Conservation (phyloP, 345 rosid genomes). For the Eucalyptus sp. region DNA sequence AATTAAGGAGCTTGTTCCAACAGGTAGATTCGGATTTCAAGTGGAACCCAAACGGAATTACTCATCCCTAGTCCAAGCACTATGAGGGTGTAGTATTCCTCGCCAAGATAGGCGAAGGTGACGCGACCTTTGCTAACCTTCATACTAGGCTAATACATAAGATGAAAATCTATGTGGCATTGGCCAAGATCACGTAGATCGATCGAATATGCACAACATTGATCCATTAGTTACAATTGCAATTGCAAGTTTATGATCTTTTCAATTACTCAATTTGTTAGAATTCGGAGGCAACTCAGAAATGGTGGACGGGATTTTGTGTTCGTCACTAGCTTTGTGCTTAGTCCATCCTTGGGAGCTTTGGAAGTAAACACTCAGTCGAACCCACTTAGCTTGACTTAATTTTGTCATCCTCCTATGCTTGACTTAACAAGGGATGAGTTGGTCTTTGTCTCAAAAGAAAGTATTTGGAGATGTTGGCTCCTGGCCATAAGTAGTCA, state of each 20-base stretch:
- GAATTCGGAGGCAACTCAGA: not conserved
- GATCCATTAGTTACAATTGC: no score
- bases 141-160: not conserved
- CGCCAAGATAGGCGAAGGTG: accelerated
- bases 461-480: not conserved
- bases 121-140: accelerated
- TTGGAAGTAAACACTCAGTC: not conserved
- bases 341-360: not conserved
- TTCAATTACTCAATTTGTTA: not conserved
- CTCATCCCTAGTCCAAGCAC: not conserved
- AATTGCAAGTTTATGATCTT: not conserved
- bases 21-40: accelerated
- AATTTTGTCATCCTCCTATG: not conserved
- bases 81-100: not conserved
- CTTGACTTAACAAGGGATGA: not conserved
- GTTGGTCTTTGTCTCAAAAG: not conserved
- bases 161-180: not conserved
- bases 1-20: accelerated
- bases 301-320: not conserved
- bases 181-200: no score
- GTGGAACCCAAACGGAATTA: accelerated
- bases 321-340: not conserved
- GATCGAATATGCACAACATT: no score
- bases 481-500: not conserved
- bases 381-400: not conserved